These are phyloP conservation scores for Terfezia claveryi DNA, from an alignment of 495 filamentous ascomycete species.

Conservation along the genomic window DNA sequence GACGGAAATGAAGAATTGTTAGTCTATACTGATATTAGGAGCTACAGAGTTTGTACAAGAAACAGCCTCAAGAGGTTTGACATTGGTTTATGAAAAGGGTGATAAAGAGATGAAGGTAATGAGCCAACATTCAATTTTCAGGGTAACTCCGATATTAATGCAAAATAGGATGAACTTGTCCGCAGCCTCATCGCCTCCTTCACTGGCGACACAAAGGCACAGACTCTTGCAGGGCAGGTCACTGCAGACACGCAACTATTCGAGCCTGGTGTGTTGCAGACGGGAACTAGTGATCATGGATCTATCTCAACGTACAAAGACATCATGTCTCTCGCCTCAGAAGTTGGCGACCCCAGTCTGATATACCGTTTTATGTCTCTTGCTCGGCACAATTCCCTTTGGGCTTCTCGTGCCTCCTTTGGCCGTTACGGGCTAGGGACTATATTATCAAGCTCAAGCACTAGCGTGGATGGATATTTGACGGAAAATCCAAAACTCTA, in stretches of 20 bases:
- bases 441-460: conserved; percentile 61
- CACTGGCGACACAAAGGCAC: conserved; percentile 44
- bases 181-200: conserved; percentile 72
- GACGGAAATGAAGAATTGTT: not conserved
- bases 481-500: conserved; percentile 74
- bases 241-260: conserved; percentile 79
- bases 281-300: conserved; percentile 49
- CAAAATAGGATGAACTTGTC: conserved; percentile 41
- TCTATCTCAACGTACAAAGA: conserved; percentile 80
- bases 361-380: conserved; percentile 96
- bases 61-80: conserved; percentile 72
- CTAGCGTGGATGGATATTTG: conserved; percentile 24
- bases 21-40: not conserved
- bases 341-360: conserved; percentile 81
- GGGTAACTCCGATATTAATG: not conserved
- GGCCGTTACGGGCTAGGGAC: conserved; percentile 79
- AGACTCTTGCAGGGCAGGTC: conserved; percentile 49
- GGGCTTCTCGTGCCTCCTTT: conserved; percentile 86
- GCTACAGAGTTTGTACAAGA: conserved; percentile 64
- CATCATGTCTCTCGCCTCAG: conserved; percentile 76
- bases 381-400: conserved; percentile 81
- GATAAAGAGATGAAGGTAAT: conserved; percentile 41
- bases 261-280: conserved; percentile 78
- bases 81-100: conserved; percentile 79
- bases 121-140: no score